Evolutionary conservation across 257 asterid species (phyloP), one percentile per base, ranked within the genome.

Genomic region (Primulina tabacum): DNA sequence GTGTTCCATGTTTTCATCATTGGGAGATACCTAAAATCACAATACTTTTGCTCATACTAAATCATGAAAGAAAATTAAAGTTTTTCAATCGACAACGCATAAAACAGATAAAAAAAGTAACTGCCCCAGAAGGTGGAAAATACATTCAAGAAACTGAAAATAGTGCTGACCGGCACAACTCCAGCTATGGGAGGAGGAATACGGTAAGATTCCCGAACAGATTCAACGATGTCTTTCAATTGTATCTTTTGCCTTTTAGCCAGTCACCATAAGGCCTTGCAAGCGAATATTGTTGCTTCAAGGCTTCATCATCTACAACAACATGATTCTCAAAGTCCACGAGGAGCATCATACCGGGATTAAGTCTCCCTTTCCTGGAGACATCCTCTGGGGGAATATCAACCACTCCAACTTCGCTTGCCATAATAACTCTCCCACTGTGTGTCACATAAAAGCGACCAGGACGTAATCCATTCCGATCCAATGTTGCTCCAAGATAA

Each of bases 321-420:
- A 85, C 85, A 76, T 91, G 97, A 76, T 94, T 94, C 85, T 94
- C 97, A 81, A 94, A 94, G 85, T 94, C 99, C 74, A 94, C 98
- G 62, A 94, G 92, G 76, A 94, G 99, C 99, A 94, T 94, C 98
- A 94, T 94, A 62, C 99, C 99, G 70, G 99, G 99, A 80, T 94
- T 94, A 67, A 94, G 97, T 79, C 99, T 87, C 73, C 99, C 99
- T 81, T 94, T 94, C 80, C 91, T 86, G 73, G 87, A 79, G 47
- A 94, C 96, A 81, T 94, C 99, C 79, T 88, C 97, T 11, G 97
- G 93, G 62, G 99, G 95, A 60, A 94, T 87, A 84, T 94, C 99
- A 74, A 94, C 99, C 52, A 94, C 99, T 53, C 99, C 99, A 76
- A 94, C 99, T 88, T 94, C 99, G 85, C 99, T 91, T 69, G 99